These are phyloP conservation scores for Globisporangium cederbergense DNA, from an alignment of 352 stramenopile genomes.

Conservation along the genomic window DNA sequence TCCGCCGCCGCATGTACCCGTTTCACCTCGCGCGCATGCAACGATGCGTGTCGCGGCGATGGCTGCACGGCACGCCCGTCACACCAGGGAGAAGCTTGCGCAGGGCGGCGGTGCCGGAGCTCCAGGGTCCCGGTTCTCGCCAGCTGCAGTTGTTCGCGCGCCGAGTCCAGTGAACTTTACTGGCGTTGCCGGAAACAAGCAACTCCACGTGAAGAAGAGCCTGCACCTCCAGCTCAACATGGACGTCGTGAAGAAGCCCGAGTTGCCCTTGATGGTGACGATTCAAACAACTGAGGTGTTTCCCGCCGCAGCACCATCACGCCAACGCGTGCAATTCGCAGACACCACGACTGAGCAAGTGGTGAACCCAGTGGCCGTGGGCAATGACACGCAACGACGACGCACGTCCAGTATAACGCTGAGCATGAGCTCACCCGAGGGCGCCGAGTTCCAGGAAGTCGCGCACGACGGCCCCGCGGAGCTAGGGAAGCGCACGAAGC, in stretches of 20 bases:
- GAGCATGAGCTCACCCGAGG: constrained; percentile 57
- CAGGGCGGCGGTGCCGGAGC: not conserved
- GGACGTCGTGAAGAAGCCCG: constrained; percentile 27
- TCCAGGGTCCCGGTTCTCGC: not conserved
- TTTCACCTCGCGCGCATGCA: constrained; percentile 20
- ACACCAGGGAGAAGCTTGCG: constrained; percentile 31
- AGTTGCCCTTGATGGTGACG: constrained; percentile 40
- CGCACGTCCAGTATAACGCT: constrained; percentile 56
- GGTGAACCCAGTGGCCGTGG: not conserved
- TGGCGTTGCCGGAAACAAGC: constrained; percentile 3
- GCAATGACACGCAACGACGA: constrained; percentile 14
- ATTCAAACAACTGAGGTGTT: constrained; percentile 2
- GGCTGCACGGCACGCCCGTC: constrained; percentile 43
- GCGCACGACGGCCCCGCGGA: constrained; percentile 65
- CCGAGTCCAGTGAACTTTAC: constrained; percentile 16
- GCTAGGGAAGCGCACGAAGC: constrained; percentile 59
- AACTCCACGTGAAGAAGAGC: constrained; percentile 39
- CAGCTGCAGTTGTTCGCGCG: constrained; percentile 4
- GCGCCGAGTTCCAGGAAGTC: constrained; percentile 72
- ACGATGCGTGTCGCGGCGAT: constrained; percentile 43
- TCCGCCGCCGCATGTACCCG: not conserved
- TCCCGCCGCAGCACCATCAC: not conserved
- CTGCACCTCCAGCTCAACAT: constrained; percentile 59
- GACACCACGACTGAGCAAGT: not conserved
- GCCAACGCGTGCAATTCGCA: constrained; percentile 14